Base-by-base conservation (phyloP, 495 filamentous ascomycete species). In the Penicillium nucicola region DNA sequence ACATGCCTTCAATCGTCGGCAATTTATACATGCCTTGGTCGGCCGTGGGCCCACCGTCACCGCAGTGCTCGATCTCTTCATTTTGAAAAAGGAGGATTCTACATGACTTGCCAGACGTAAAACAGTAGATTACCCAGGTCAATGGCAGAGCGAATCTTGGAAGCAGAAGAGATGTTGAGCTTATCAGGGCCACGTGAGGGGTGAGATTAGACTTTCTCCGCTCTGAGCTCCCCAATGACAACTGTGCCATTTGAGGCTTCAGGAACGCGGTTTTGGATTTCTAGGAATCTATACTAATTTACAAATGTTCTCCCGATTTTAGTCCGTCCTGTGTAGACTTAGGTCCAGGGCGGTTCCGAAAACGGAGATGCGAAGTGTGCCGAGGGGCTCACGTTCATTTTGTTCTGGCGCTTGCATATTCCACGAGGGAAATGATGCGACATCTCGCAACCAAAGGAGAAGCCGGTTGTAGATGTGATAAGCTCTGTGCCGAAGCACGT, bases 321-420 rank as follows among this genome's bases (percentile, higher is more conserved):
- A 78, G 75, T 78, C 75, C 75, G 71, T 57, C 65, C 66, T 70
- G 68, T 66, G 67, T 71, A 73, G 70, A 60, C 75, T 78, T 63
- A 69, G 57, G 55, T 50, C 42, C 62, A 73, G 62, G 62, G 61
- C 63, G 72, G 71, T 66, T 76, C 72, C 65, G 72, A 74, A 60
- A 77, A 76, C 68, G 71, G 62, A 71, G 66, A 64, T 53, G 42
- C 48, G 59, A 72, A 71, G 71, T 67, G 71, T 75, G 63, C 62
- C 65, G 50, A 50, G 25, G 52, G 69, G 60, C 61, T 69, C 71
- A 73, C 71, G 65, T 70, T 72, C 63, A 28, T 42, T 38, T 39
- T 65, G 60, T 58, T 77, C 52, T 77, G 71, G 73, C 73, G 73
- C 73, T 62, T 64, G 60, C 53, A 57, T 59, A 59, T 57, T 56